Base-by-base conservation (phyloP, 2,329 filamentous ascomycete genomes). In the Pseudogymnoascus sp. region DNA sequence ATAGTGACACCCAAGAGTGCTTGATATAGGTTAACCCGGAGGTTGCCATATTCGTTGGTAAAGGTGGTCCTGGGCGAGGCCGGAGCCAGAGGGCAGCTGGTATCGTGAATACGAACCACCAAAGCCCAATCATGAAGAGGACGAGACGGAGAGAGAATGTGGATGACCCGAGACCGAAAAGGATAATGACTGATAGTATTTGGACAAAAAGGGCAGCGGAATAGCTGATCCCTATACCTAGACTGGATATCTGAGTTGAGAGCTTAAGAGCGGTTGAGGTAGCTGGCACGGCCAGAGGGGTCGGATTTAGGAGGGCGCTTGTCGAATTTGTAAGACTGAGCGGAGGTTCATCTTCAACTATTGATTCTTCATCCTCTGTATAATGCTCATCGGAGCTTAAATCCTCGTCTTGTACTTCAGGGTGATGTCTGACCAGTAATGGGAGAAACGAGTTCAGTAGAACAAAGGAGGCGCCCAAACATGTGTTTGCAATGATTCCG, bases 361-460 rank as follows among this genome's bases (percentile, higher is more conserved):
- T 58, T 19, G 67, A 61, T 38, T 41, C 42, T 62, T 62, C 45
- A 35, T 36, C 42, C 36, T 63, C 60, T 19, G 67, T 60, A 23
- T 58, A 33, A 2, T 38, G 14, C 35, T 60, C 58, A 14, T 60
- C 33, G 22, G 33, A 38, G 33, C 68, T 65, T 3, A 65, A 69
- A 55, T 60, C 67, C 19, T 63, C 64, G 52, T 69, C 71, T 64
- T 72, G 70, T 25, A 69, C 64, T 59, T 67, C 70, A 2, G 71
- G 88, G 73, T 97, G 92, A 72, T 96, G 86, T 55, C 93, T 85
- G 63, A 97, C 94, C 8, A 99, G 82, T 7, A 99, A 79, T 0
- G 94, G 94, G 45, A 99, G 79, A 70, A 97, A 99, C 0, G 92
- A 96, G 76, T 99, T 99, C 52, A 99, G 79, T 11, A 99, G 82